Percentiles rank a stretch among this genome's conserved stretches.
These are phyloP conservation scores for Penicillium flavigenum DNA, from an alignment of 495 filamentous ascomycete genomes.

Conservation along the genomic window DNA sequence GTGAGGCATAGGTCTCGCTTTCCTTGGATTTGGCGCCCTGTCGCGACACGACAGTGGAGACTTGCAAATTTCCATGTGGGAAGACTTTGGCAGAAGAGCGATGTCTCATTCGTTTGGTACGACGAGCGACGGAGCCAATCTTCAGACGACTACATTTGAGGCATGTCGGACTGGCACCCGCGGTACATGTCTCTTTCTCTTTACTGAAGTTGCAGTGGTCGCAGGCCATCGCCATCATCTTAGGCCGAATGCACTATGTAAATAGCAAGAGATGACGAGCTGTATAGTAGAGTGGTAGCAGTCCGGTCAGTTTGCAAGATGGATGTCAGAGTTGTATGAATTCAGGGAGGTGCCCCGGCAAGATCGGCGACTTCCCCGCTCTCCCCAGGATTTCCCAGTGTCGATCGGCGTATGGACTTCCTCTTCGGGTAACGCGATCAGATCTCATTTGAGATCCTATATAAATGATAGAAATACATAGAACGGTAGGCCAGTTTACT, in stretches of 20 bases:
- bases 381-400: constrained; percentile 14
- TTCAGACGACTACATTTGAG: constrained; percentile 29
- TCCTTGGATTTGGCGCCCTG: constrained; percentile 5
- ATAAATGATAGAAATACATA: no score
- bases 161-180: constrained; percentile 23
- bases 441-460: background rate
- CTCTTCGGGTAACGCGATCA: background rate
- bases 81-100: constrained; percentile 19
- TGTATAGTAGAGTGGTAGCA: background rate
- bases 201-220: constrained; percentile 27
- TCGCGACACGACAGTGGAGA: constrained; percentile 22
- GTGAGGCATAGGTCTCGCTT: constrained; percentile 10
- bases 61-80: constrained; percentile 22
- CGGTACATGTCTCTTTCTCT: constrained; percentile 26
- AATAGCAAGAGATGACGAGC: background rate
- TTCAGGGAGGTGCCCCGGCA: background rate
- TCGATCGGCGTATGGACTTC: constrained; percentile 8
- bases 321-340: constrained; percentile 2
- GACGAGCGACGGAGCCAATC: constrained; percentile 24
- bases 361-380: constrained; percentile 20
- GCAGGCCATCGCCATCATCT: constrained; percentile 30
- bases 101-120: constrained; percentile 26
- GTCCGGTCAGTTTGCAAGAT: background rate
- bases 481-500: no score
- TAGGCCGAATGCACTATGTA: background rate